A percentile compares a stretch with the other conserved stretches of the same genome.
phyloP scores from a whole-genome alignment of 768 basidiomycete species.

The Leccinellum rugosiceps region DNA sequence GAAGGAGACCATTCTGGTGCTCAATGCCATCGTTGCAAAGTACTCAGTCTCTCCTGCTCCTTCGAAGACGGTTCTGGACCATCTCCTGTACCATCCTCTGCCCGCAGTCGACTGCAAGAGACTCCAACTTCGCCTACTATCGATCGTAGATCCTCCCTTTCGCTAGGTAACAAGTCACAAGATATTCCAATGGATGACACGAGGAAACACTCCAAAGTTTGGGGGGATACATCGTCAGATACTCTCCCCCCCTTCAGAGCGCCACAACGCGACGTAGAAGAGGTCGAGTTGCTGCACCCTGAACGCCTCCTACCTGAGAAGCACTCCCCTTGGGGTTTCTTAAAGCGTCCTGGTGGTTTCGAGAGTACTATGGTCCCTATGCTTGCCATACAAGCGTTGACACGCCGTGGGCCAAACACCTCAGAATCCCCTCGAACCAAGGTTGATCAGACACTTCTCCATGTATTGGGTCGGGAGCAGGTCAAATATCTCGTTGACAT shows the following conservation, averaged over 20 bases:
- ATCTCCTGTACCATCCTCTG: constrained; percentile 14
- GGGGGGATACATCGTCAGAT: constrained; percentile 17
- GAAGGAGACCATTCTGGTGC: constrained; percentile 35
- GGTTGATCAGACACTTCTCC: constrained; percentile 28
- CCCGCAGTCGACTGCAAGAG: constrained; percentile 21
- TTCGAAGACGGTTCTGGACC: constrained; percentile 35
- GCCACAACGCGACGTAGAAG: constrained; percentile 19
- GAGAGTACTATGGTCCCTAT: constrained; percentile 47
- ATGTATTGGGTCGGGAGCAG: constrained; percentile 35
- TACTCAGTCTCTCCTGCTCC: constrained; percentile 45
- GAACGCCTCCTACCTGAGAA: constrained; percentile 37
- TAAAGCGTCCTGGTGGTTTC: constrained; percentile 35
- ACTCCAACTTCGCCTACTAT: constrained; percentile 14
- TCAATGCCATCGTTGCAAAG: constrained; percentile 49
- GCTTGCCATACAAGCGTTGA: constrained; percentile 43
- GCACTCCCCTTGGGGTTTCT: constrained; percentile 38
- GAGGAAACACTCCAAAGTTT: constrained; percentile 18
- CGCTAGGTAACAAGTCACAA: constrained; percentile 19
- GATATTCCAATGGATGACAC: constrained; percentile 22
- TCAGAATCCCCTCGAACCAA: constrained; percentile 22
- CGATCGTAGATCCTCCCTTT: constrained; percentile 25
- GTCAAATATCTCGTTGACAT: constrained; percentile 37
- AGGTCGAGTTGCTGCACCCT: constrained; percentile 31
- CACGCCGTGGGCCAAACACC: constrained; percentile 24
- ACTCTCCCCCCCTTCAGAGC: constrained; percentile 18